These are phyloP conservation scores for Canavalia ensiformis DNA, from an alignment of 306 rosid genomes.

Conservation along the genomic window DNA sequence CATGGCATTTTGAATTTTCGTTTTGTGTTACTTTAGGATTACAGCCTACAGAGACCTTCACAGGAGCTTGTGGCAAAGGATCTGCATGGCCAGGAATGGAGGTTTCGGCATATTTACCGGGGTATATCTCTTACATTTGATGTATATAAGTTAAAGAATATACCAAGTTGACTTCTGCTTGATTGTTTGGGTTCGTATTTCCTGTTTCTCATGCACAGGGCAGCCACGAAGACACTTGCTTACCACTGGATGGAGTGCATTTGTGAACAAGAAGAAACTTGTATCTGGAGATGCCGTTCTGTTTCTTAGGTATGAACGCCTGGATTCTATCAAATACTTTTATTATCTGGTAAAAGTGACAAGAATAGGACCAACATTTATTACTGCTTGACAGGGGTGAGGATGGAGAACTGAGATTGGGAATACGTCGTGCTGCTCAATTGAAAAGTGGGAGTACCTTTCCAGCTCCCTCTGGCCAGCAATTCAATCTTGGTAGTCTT, in stretches of 20 bases:
- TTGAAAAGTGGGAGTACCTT: constrained; percentile 61
- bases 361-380: neutral
- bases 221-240: constrained; percentile 96
- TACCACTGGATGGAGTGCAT: constrained; percentile 97
- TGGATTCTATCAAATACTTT: neutral
- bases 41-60: constrained; percentile 88
- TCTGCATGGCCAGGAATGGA: constrained; percentile 90
- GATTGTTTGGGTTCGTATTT: constrained; percentile 19
- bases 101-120: constrained; percentile 89
- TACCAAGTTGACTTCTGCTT: neutral
- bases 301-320: constrained; percentile 72
- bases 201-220: constrained; percentile 60
- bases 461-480: constrained; percentile 60
- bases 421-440: constrained; percentile 84
- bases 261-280: constrained; percentile 94
- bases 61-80: constrained; percentile 98
- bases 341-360: neutral
- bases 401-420: constrained; percentile 88
- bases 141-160: neutral
- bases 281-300: constrained; percentile 95
- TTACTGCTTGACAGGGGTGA: constrained; percentile 66
- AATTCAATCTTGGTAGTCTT: constrained; percentile 58
- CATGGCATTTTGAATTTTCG: constrained; percentile 16
- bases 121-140: constrained; percentile 56
- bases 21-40: constrained; percentile 64